phyloP scores from a whole-genome alignment of 805 yeast genomes.

The Metschnikowia borealis region DNA sequence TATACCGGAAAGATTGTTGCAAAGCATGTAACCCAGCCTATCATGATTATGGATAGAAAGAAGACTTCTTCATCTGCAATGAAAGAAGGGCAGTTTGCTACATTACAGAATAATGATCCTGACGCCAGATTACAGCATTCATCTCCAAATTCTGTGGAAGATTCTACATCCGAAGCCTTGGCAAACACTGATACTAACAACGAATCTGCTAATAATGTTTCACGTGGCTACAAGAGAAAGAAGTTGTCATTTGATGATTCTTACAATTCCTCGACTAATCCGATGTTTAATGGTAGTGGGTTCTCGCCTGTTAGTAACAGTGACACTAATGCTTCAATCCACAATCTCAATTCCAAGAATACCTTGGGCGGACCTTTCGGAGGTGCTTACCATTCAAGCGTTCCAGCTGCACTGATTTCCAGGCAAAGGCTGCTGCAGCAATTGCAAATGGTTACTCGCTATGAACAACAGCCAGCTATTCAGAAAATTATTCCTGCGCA shows the following conservation, averaged over 20 bases:
- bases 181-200: conserved; percentile 33
- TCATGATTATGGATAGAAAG: conserved; percentile 93
- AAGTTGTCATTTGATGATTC: conserved; percentile 47
- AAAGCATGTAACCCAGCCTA: conserved; percentile 63
- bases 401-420: conserved; percentile 9
- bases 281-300: conserved; percentile 40
- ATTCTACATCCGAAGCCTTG: conserved; percentile 52
- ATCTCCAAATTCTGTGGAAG: conserved; percentile 61
- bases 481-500: conserved; percentile 91
- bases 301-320: conserved; percentile 45
- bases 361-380: conserved; percentile 1
- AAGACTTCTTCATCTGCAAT: conserved; percentile 43
- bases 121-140: not conserved
- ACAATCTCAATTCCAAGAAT: conserved; percentile 14
- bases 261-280: conserved; percentile 29
- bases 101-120: conserved; percentile 33
- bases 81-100: conserved; percentile 10
- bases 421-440: conserved; percentile 18
- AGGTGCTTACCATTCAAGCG: not conserved
- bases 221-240: conserved; percentile 45
- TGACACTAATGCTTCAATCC: conserved; percentile 36
- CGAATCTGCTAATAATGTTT: conserved; percentile 16
- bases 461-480: conserved; percentile 33
- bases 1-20: conserved; percentile 61
- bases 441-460: conserved; percentile 10